A percentile compares a stretch with the other conserved stretches of the same genome.
phyloP scores from a whole-genome alignment of 805 yeast species.

The Kregervanrija fluxuum region DNA sequence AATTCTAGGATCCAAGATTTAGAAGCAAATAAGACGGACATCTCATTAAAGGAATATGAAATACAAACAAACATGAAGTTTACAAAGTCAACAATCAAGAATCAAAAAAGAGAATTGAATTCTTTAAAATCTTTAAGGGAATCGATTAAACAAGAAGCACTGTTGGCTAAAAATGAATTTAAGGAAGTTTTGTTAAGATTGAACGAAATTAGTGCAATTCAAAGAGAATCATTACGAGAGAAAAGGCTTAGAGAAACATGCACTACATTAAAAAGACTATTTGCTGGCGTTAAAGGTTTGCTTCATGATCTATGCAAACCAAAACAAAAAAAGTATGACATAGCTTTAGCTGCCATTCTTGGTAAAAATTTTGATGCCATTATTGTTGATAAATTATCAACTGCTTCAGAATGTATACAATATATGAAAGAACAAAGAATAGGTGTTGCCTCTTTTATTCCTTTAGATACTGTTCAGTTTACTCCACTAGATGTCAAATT shows the following conservation, averaged over 20 bases:
- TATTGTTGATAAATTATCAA: constrained; percentile 68
- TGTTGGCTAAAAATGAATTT: constrained; percentile 55
- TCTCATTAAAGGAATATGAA: constrained; percentile 23
- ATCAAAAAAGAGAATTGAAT: constrained; percentile 17
- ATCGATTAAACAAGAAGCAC: constrained; percentile 38
- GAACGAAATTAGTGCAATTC: constrained; percentile 68
- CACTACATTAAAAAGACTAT: constrained; percentile 56
- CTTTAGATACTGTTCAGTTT: constrained; percentile 68
- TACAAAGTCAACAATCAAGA: constrained; percentile 28
- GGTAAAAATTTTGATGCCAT: constrained; percentile 79
- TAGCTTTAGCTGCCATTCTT: constrained; percentile 67
- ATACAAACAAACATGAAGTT: constrained; percentile 20
- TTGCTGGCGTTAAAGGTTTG: constrained; percentile 81
- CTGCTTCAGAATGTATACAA: constrained; percentile 69
- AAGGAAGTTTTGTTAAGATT: constrained; percentile 52
- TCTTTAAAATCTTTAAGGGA: constrained; percentile 31
- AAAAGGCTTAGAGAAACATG: constrained; percentile 67
- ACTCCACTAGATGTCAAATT: constrained; percentile 46
- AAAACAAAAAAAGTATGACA: constrained; percentile 59
- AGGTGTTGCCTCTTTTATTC: constrained; percentile 84
- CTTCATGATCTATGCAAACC: constrained; percentile 78
- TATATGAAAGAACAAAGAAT: constrained; percentile 77
- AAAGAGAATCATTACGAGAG: constrained; percentile 70
- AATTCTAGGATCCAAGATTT: constrained; percentile 29
- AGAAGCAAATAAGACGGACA: constrained; percentile 25